A percentile compares a stretch with the other conserved stretches of the same genome.
phyloP scores from a whole-genome alignment of 148 eudicot genomes.

The Diospyros kaki region DNA sequence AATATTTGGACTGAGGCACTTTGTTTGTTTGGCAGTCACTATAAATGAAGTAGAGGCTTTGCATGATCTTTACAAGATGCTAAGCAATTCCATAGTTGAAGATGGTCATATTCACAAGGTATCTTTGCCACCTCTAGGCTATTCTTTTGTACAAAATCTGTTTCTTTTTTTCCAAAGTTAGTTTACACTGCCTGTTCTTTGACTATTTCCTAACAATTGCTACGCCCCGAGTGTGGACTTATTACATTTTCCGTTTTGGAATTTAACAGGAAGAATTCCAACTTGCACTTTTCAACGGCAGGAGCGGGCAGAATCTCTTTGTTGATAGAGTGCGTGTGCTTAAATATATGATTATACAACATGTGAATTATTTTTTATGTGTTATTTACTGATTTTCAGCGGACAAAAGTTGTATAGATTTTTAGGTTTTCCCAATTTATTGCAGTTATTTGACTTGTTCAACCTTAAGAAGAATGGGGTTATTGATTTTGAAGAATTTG shows the following conservation, averaged over 20 bases:
- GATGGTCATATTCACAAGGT: slow-evolving; percentile 53
- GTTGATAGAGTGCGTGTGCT: slow-evolving; percentile 37
- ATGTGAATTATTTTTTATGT: too few species aligned
- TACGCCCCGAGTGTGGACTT: background rate
- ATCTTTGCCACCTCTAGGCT: slow-evolving; percentile 2
- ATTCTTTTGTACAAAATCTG: background rate
- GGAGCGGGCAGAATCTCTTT: slow-evolving; percentile 30
- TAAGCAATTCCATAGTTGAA: slow-evolving; percentile 40
- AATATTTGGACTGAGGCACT: background rate
- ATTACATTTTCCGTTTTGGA: too few species aligned
- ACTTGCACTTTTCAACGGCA: slow-evolving; percentile 43
- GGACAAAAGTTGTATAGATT: background rate
- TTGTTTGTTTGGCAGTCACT: slow-evolving; percentile 31
- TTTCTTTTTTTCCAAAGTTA: background rate
- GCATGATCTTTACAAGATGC: slow-evolving; percentile 26
- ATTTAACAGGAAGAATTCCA: slow-evolving; percentile 42
- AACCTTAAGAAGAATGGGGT: slow-evolving; percentile 61
- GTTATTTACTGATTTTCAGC: background rate
- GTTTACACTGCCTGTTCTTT: slow-evolving; percentile 4
- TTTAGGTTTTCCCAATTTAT: background rate
- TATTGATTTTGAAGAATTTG: slow-evolving; percentile 81
- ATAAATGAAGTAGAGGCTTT: slow-evolving; percentile 46
- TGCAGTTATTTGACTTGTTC: slow-evolving; percentile 67
- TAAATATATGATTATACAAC: background rate
- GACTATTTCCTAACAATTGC: background rate